phyloP scores from a whole-genome alignment of 371 early-diverging fungal genomes.

The Fennellomyces sp. region DNA sequence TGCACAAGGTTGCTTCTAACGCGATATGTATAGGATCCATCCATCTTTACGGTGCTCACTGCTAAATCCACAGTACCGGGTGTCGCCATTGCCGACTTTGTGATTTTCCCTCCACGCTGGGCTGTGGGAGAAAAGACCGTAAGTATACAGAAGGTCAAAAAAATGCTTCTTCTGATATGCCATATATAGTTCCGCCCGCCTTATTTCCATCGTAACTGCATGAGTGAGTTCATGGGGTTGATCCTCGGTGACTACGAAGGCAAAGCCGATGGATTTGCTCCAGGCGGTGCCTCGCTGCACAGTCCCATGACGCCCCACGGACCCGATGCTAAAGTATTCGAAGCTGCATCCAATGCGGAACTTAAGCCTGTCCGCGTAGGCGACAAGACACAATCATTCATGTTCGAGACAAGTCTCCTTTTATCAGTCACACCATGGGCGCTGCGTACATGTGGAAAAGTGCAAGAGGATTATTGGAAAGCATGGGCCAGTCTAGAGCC shows the following conservation, averaged over 20 bases:
- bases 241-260: constrained; percentile 94
- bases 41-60: constrained; percentile 95
- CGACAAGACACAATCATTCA: constrained; percentile 87
- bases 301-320: constrained; percentile 94
- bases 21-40: constrained; percentile 73
- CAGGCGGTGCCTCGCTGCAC: constrained; percentile 92
- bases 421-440: constrained; percentile 89
- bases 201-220: constrained; percentile 95
- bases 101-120: constrained; percentile 98
- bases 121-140: constrained; percentile 88
- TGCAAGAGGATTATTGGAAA: constrained; percentile 81
- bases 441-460: constrained; percentile 65
- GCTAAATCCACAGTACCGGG: constrained; percentile 89
- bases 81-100: constrained; percentile 93
- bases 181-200: constrained; percentile 84
- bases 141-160: constrained; percentile 15
- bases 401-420: constrained; percentile 92
- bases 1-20: neutral
- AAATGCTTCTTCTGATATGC: neutral
- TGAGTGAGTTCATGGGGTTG: constrained; percentile 97
- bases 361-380: constrained; percentile 82
- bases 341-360: constrained; percentile 73
- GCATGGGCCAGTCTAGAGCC: constrained; percentile 70
- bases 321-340: constrained; percentile 88
- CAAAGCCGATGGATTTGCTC: constrained; percentile 88